Percentiles rank a stretch among this genome's conserved stretches.
These are phyloP conservation scores for Pseudogymnoascus sp. DNA, from an alignment of 2,329 filamentous ascomycete genomes.

Conservation along the genomic window DNA sequence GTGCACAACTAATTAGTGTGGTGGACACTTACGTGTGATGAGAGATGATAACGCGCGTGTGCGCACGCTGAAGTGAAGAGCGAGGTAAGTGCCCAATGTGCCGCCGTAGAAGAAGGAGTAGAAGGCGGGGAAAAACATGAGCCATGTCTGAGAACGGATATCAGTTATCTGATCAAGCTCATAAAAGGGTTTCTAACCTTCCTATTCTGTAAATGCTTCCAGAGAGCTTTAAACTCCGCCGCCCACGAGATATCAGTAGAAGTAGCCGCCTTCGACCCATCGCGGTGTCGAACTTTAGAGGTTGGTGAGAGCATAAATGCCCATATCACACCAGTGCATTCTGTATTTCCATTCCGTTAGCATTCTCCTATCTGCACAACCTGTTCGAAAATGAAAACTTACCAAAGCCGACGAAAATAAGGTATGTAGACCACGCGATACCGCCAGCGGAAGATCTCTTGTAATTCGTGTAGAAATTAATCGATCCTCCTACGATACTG, in stretches of 20 bases:
- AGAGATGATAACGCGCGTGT: constrained; percentile 29
- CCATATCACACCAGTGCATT: constrained; percentile 22
- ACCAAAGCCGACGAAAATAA: constrained; percentile 28
- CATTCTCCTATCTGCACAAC: background rate
- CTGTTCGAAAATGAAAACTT: background rate
- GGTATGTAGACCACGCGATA: constrained; percentile 27
- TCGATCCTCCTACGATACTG: constrained; percentile 30
- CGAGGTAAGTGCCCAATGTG: constrained; percentile 31
- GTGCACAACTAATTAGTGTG: too few relatives aligned
- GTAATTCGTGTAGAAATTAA: constrained; percentile 29
- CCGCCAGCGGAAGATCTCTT: constrained; percentile 17
- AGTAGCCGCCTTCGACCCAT: constrained; percentile 22
- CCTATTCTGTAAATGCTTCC: constrained; percentile 19
- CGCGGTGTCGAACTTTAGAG: constrained; percentile 21
- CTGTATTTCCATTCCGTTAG: background rate
- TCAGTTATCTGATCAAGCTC: background rate
- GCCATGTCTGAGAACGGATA: constrained; percentile 23
- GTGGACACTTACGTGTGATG: constrained; percentile 21
- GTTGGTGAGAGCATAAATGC: constrained; percentile 25
- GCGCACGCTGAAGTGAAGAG: constrained; percentile 29
- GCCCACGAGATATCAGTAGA: constrained; percentile 15
- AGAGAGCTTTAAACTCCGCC: constrained; percentile 21
- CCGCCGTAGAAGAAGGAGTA: constrained; percentile 35
- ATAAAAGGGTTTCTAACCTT: constrained; percentile 19
- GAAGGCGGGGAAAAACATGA: constrained; percentile 30